Conservation (phyloP, 2,329 filamentous ascomycete species). For the Calycina herbarum region DNA sequence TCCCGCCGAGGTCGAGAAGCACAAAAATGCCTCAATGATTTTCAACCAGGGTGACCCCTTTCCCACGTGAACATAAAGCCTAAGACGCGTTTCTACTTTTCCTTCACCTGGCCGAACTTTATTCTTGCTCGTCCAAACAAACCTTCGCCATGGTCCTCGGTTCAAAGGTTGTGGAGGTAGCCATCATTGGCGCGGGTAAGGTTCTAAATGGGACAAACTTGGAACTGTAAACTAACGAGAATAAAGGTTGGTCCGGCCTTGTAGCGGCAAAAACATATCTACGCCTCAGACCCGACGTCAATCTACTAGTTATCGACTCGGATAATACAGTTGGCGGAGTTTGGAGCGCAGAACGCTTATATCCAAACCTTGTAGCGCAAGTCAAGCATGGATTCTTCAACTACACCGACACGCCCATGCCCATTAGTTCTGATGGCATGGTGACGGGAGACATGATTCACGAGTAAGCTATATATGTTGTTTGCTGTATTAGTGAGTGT, state of each 20-base stretch:
- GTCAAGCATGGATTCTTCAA: conserved; percentile 39
- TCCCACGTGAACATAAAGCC: too few relatives aligned
- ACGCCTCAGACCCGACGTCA: conserved; percentile 53
- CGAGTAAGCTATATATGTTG: conserved; percentile 19
- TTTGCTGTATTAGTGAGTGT: neutral
- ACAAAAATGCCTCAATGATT: neutral
- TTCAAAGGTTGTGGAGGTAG: neutral
- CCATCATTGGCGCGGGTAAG: conserved; percentile 12
- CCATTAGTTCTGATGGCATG: conserved; percentile 33
- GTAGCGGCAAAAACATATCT: conserved; percentile 60
- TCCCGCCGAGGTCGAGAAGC: neutral
- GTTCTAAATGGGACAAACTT: conserved; percentile 7
- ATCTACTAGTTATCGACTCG: conserved; percentile 57
- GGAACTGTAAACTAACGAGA: conserved; percentile 22
- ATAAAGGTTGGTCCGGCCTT: conserved; percentile 53
- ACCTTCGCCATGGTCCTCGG: neutral
- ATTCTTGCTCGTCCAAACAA: neutral
- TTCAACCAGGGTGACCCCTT: too few relatives aligned
- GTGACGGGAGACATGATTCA: conserved; percentile 38
- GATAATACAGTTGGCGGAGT: conserved; percentile 61
- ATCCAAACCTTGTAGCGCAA: conserved; percentile 58
- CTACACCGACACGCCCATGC: conserved; percentile 40
- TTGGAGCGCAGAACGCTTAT: conserved; percentile 66
- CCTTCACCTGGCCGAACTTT: neutral
- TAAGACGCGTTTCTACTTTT: neutral